These are phyloP conservation scores for Macadamia tetraphylla DNA, from an alignment of 164 flowering plant genomes.

Conservation along the genomic window DNA sequence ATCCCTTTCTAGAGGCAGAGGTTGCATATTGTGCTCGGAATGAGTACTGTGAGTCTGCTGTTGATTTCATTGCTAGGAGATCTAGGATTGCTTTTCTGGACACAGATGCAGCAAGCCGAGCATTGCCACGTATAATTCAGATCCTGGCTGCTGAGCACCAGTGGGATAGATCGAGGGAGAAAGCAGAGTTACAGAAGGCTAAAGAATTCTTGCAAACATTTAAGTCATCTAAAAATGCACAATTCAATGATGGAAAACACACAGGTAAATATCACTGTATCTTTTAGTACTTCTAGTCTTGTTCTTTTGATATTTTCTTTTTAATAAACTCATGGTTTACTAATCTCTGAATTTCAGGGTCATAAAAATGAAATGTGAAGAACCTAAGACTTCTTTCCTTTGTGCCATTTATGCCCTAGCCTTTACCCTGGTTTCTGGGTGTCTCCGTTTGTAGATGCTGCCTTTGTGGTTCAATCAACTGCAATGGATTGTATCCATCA, in stretches of 20 bases:
- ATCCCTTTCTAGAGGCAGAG: conserved; percentile 93
- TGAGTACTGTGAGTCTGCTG: conserved; percentile 94
- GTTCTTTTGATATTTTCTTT: background rate
- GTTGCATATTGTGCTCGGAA: conserved; percentile 93
- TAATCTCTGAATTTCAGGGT: conserved; percentile 6
- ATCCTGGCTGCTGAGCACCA: conserved; percentile 76
- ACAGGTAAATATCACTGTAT: conserved; percentile 9
- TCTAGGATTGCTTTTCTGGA: conserved; percentile 91
- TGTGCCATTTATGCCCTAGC: too few species aligned
- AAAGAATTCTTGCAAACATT: conserved; percentile 71
- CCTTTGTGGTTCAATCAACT: too few species aligned
- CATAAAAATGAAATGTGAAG: background rate
- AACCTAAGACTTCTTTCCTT: background rate
- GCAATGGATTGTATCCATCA: too few species aligned
- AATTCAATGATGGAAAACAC: conserved; percentile 90
- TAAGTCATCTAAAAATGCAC: conserved; percentile 90
- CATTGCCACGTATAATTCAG: conserved; percentile 74
- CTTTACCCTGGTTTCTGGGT: too few species aligned
- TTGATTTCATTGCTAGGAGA: conserved; percentile 93
- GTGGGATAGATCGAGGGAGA: conserved; percentile 76
- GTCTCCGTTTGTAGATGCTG: too few species aligned
- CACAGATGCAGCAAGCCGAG: conserved; percentile 84
- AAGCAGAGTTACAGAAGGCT: conserved; percentile 54
- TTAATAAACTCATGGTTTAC: background rate
- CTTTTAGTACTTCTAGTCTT: background rate